Evolutionary conservation across 495 filamentous ascomycete genomes (phyloP).

Genomic region (Cairneyella variabilis): DNA sequence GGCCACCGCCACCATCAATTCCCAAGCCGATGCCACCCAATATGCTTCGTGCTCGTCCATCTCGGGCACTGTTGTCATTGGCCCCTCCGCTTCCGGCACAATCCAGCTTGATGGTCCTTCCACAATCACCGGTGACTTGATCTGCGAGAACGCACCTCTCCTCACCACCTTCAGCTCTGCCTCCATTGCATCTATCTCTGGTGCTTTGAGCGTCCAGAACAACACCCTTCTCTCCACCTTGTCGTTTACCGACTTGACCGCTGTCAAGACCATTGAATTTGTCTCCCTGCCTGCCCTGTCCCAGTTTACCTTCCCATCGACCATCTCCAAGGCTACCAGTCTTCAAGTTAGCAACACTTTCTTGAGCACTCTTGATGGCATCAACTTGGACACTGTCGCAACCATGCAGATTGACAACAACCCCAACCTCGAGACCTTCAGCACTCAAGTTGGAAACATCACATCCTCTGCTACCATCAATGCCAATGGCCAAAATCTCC

Average conservation of each 20-base stretch:
- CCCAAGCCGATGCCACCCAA: conserved; percentile 66
- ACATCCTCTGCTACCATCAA: conserved; percentile 59
- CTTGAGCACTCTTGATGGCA: conserved; percentile 68
- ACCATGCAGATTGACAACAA: conserved; percentile 81
- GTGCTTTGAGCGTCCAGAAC: conserved; percentile 61
- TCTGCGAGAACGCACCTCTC: conserved; percentile 50
- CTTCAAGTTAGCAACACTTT: conserved; percentile 81
- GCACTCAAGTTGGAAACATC: conserved; percentile 68
- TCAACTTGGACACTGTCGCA: conserved; percentile 62
- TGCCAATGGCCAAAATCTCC: conserved; percentile 57
- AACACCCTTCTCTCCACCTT: conserved; percentile 64
- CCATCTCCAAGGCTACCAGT: conserved; percentile 55
- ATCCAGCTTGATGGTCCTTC: conserved; percentile 54
- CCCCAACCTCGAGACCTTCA: conserved; percentile 60
- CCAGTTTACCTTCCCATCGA: conserved; percentile 57
- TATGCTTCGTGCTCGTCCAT: conserved; percentile 64
- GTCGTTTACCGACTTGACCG: conserved; percentile 55
- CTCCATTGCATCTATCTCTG: conserved; percentile 47
- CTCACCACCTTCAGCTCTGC: conserved; percentile 53
- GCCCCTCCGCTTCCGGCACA: conserved; percentile 41
- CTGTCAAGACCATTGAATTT: conserved; percentile 65
- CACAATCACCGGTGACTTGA: conserved; percentile 67
- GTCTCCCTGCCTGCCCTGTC: conserved; percentile 68
- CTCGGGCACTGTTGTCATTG: conserved; percentile 67
- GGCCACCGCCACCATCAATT: conserved; percentile 55